Evolutionary conservation across 208 protist species (phyloP), one percentile per base, ranked within the genome.

Genomic region (Spongospora subterranea): DNA sequence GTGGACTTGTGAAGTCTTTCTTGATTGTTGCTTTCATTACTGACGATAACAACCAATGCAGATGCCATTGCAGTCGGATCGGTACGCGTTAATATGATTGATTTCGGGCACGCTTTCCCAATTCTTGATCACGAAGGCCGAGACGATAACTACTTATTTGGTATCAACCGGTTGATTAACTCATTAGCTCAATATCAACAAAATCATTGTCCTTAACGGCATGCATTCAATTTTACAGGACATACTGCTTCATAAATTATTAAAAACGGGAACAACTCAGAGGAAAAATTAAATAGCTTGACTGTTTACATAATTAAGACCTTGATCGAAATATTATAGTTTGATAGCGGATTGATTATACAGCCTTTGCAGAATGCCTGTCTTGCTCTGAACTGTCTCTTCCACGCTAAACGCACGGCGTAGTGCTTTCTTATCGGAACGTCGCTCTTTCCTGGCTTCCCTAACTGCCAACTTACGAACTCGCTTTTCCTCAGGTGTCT

Each of bases 91-190:
- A 35, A 82, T n/a, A 82, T 82, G 71, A 82, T 82, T 20, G 71
- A 82, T 82, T 82, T 82, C 71, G 71, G 71, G n/a, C 71, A 82
- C 35, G 71, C 71, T 43, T 82, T 82, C 40, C 71, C 71, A 40
- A 82, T 82, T 82, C 6, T 6, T 20, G 71, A 82, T 39, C n/a
- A 6, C 6, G 40, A 35, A 6, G 71, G 35, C 17, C n/a, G 71
- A 82, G 71, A 82, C n/a, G 17, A 82, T 82, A 82, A 82, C 71
- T 82, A 82, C n/a, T 20, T 39, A 43, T 82, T 82, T 43, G 71
- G 71, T 35, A 35, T 82, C 13, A n/a, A 82, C 35, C n/a, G 71
- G 6, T 35, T 82, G 17, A 82, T 82, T n/a, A 43, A 35, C 35
- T 82, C 71, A n/a, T n/a, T 82, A n/a, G 71, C 6, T 40, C 17